These are phyloP conservation scores for Calonectria pseudoturangicola DNA, from an alignment of 2,329 filamentous ascomycete species.

Conservation along the genomic window DNA sequence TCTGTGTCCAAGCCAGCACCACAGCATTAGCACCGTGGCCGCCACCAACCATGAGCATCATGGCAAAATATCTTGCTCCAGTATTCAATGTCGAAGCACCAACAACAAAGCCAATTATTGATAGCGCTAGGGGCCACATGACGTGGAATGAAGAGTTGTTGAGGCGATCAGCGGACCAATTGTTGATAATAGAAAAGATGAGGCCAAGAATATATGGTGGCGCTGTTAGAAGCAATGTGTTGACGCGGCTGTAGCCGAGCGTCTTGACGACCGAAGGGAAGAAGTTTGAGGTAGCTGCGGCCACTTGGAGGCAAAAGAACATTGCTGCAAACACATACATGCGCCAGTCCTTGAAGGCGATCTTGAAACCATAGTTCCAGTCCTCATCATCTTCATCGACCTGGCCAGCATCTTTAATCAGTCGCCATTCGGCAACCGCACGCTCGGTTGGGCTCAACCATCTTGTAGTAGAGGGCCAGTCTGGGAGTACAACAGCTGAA, in stretches of 20 bases:
- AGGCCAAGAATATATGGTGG: constrained; percentile 37
- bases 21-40: constrained; percentile 38
- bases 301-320: constrained; percentile 42
- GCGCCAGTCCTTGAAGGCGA: constrained; percentile 41
- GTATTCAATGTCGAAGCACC: constrained; percentile 30
- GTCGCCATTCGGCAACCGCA: constrained; percentile 38
- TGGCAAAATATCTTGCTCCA: constrained; percentile 38
- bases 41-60: constrained; percentile 41
- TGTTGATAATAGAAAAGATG: constrained; percentile 37
- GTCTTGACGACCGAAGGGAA: constrained; percentile 40
- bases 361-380: constrained; percentile 38
- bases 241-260: constrained; percentile 29
- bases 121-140: constrained; percentile 36
- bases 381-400: constrained; percentile 40
- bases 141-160: constrained; percentile 39
- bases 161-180: constrained; percentile 37
- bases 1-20: constrained; percentile 38
- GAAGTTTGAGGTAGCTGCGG: constrained; percentile 37
- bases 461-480: constrained; percentile 38
- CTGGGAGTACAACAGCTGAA: constrained; percentile 23
- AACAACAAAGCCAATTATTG: constrained; percentile 36
- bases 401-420: constrained; percentile 38
- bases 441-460: constrained; percentile 37
- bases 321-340: constrained; percentile 38
- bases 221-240: constrained; percentile 32